phyloP scores from a whole-genome alignment of 176 grass and related monocot genomes.

The Cocos nucifera region DNA sequence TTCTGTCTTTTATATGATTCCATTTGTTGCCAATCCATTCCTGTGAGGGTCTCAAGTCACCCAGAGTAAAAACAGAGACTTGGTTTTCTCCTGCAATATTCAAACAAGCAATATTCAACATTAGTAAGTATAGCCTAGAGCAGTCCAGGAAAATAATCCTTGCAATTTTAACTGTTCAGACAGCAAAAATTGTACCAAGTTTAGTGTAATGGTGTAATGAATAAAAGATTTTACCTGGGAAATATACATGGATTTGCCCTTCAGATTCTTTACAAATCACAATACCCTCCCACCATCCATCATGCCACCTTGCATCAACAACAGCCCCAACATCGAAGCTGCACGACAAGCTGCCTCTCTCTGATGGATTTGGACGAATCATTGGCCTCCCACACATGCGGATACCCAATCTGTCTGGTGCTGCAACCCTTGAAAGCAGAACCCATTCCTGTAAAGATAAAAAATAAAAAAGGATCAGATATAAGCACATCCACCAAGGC shows the following conservation, averaged over 20 bases:
- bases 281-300: slow-evolving; percentile 97
- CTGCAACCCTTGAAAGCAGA: slow-evolving; percentile 40
- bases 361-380: slow-evolving; percentile 41
- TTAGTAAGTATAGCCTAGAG: too few species aligned
- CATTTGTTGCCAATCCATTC: slow-evolving; percentile 72
- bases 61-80: slow-evolving; percentile 33
- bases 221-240: slow-evolving; percentile 51
- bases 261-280: slow-evolving; percentile 31
- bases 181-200: too few species aligned
- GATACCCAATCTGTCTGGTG: slow-evolving; percentile 47
- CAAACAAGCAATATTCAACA: neutral
- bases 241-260: slow-evolving; percentile 48
- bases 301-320: slow-evolving; percentile 83
- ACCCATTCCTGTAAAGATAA: slow-evolving; percentile 64
- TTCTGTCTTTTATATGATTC: slow-evolving; percentile 44
- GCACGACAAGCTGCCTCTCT: slow-evolving; percentile 5
- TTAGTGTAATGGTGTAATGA: too few species aligned
- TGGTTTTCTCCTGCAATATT: slow-evolving; percentile 54
- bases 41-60: slow-evolving; percentile 53
- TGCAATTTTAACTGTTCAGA: too few species aligned
- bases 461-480: neutral
- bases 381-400: slow-evolving; percentile 43
- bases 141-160: too few species aligned
- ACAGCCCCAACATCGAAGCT: slow-evolving; percentile 42
- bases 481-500: neutral